phyloP scores from a whole-genome alignment of 2,329 filamentous ascomycete genomes.

The Penicillium expansum region DNA sequence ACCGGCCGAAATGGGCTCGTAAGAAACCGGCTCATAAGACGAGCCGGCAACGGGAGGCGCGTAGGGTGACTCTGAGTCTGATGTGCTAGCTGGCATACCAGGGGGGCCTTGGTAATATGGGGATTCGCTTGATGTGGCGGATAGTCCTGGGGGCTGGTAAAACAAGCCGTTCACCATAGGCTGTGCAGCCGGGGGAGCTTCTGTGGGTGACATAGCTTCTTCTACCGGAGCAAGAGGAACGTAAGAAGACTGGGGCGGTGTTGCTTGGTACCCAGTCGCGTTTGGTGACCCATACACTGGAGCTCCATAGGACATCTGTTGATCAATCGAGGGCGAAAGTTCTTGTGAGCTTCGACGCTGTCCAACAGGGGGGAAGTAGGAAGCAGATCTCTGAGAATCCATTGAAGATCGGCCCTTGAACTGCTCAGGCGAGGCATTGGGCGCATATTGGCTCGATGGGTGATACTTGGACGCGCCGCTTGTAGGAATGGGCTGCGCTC shows the following conservation, averaged over 20 bases:
- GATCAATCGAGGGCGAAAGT: conserved; percentile 34
- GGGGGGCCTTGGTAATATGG: conserved; percentile 28
- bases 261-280: conserved; percentile 34
- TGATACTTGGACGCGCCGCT: conserved; percentile 44
- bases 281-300: conserved; percentile 35
- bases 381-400: conserved; percentile 45
- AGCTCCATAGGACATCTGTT: conserved; percentile 32
- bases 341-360: conserved; percentile 40
- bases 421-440: conserved; percentile 53
- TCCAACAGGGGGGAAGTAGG: conserved; percentile 35
- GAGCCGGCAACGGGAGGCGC: conserved; percentile 27
- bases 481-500: conserved; percentile 33
- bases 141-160: conserved; percentile 22
- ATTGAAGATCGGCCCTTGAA: conserved; percentile 50
- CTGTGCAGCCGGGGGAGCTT: conserved; percentile 19
- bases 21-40: conserved; percentile 27
- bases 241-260: conserved; percentile 39
- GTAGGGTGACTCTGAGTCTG: conserved; percentile 30
- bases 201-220: conserved; percentile 33
- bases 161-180: conserved; percentile 27
- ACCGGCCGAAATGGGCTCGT: not conserved
- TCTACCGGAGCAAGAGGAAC: conserved; percentile 42
- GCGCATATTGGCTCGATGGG: conserved; percentile 45
- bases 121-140: conserved; percentile 12
- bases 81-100: conserved; percentile 18